Evolutionary conservation across 2,329 filamentous ascomycete genomes (phyloP).

Genomic region (Talaromyces amestolkiae): DNA sequence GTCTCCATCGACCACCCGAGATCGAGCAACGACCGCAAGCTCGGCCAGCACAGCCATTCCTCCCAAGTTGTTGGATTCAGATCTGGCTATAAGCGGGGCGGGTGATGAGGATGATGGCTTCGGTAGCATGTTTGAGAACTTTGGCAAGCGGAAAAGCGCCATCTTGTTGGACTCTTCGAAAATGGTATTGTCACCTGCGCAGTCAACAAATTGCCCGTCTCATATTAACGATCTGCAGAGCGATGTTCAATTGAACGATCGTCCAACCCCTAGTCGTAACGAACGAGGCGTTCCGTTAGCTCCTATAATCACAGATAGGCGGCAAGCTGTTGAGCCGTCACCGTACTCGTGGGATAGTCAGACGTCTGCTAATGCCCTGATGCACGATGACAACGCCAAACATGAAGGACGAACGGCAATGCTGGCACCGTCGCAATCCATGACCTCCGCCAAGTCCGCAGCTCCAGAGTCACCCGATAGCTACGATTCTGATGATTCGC

Average conservation of each 20-base stretch:
- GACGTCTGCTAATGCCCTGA: conserved; percentile 51
- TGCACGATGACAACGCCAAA: conserved; percentile 36
- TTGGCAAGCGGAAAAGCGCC: conserved; percentile 38
- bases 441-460: conserved; percentile 16
- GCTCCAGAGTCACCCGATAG: conserved; percentile 20
- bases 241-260: conserved; percentile 24
- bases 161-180: conserved; percentile 27
- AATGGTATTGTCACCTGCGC: conserved; percentile 10
- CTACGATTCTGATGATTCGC: conserved; percentile 16
- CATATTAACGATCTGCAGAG: conserved; percentile 12
- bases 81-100: conserved; percentile 38
- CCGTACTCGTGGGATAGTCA: conserved; percentile 55
- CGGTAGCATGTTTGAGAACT: conserved; percentile 52
- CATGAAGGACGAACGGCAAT: background rate
- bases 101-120: conserved; percentile 46
- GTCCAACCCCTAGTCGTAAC: conserved; percentile 25
- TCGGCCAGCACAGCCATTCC: conserved; percentile 53
- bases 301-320: conserved; percentile 47
- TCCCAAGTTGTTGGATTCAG: conserved; percentile 50
- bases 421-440: conserved; percentile 17
- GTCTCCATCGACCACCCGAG: conserved; percentile 32
- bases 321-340: conserved; percentile 46
- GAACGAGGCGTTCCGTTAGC: conserved; percentile 32
- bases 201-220: background rate
- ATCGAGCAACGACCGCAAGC: conserved; percentile 51